Conservation (phyloP, 345 rosid genomes). For the Eucalyptus erythrocorys region DNA sequence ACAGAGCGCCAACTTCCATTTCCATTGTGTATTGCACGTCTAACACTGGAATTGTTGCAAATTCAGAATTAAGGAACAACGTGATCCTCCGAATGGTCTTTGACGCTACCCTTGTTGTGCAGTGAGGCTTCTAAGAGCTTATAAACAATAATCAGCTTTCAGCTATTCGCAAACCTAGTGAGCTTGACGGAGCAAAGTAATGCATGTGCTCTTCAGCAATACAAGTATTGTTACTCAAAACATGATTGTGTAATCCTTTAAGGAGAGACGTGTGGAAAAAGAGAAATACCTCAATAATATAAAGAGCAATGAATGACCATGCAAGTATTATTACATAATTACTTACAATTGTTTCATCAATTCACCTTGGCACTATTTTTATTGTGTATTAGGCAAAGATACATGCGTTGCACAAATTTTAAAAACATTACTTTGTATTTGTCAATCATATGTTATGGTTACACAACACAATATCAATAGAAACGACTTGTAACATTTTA, state of each 20-base stretch:
- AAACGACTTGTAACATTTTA: neutral
- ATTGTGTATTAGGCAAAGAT: neutral
- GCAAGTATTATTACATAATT: neutral
- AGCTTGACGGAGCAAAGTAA: rapidly evolving
- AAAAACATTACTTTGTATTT: too few relatives aligned
- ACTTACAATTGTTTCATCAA: too few relatives aligned
- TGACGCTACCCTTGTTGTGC: too few relatives aligned
- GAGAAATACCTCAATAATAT: neutral
- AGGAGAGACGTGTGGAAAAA: neutral
- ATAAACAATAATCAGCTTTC: too few relatives aligned
- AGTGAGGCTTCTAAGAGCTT: too few relatives aligned
- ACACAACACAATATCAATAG: rapidly evolving
- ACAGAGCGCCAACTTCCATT: too few relatives aligned
- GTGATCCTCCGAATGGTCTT: too few relatives aligned
- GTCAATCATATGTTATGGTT: neutral
- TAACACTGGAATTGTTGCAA: too few relatives aligned
- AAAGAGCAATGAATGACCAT: rapidly evolving
- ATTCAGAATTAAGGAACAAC: too few relatives aligned
- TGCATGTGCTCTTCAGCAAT: too few relatives aligned
- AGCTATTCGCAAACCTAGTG: rapidly evolving
- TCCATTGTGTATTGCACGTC: too few relatives aligned
- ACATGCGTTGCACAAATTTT: rapidly evolving
- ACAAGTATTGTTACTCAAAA: too few relatives aligned
- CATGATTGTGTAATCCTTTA: neutral
- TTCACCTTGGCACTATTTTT: neutral